These are phyloP conservation scores for Tetracladium marchalianum DNA, from an alignment of 495 filamentous ascomycete genomes.

Conservation along the genomic window DNA sequence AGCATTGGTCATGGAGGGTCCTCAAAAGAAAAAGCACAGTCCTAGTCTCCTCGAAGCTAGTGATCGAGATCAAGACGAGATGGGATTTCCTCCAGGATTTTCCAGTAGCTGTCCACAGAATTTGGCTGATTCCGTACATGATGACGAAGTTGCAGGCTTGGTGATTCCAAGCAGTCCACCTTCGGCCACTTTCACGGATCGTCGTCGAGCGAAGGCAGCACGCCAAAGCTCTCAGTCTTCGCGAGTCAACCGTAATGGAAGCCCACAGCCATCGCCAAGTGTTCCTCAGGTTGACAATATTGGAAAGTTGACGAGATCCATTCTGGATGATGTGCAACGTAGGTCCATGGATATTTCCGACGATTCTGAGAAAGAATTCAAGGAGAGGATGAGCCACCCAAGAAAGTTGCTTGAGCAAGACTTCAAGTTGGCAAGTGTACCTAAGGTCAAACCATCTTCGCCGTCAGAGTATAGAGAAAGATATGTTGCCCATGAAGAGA, in stretches of 20 bases:
- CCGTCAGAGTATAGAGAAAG: slow-evolving; percentile 2
- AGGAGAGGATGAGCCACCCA: no score
- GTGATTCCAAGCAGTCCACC: neutral
- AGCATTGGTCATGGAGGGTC: no score
- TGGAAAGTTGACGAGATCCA: slow-evolving; percentile 1
- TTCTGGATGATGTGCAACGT: no score
- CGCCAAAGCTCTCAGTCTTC: slow-evolving; percentile 21
- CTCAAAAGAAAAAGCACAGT: no score
- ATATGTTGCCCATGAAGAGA: slow-evolving; percentile 10
- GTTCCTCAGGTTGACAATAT: slow-evolving; percentile 7
- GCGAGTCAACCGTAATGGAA: slow-evolving; percentile 22
- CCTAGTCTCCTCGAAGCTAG: no score
- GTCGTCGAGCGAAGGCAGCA: neutral
- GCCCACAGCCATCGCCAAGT: slow-evolving; percentile 16
- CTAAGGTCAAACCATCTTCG: slow-evolving; percentile 8
- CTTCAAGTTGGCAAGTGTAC: slow-evolving; percentile 1
- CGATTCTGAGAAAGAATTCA: no score
- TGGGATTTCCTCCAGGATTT: neutral
- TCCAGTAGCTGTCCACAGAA: neutral
- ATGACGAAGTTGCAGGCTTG: neutral
- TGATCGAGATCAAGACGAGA: neutral
- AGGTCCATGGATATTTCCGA: no score
- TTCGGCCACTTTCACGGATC: neutral
- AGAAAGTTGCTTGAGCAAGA: neutral
- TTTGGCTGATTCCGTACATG: neutral